phyloP scores from a whole-genome alignment of 2,329 filamentous ascomycete genomes.

The Pezicula rhizophila region DNA sequence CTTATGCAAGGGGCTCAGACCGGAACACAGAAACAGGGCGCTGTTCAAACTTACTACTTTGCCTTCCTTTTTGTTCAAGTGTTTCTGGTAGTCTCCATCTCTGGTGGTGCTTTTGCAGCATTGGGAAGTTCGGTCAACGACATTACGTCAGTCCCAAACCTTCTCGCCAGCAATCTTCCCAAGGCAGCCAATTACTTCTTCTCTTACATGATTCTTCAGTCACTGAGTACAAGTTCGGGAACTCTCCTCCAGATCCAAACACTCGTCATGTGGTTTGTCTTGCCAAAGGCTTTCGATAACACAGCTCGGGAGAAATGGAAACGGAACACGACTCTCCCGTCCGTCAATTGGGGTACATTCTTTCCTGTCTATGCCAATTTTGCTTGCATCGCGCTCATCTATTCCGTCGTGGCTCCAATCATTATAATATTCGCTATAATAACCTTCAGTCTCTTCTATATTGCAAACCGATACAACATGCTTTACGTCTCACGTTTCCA shows the following conservation, averaged over 20 bases:
- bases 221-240: slow-evolving; percentile 82
- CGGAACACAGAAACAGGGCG: slow-evolving; percentile 68
- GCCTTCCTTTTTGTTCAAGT: slow-evolving; percentile 90
- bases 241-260: slow-evolving; percentile 79
- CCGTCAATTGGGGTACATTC: slow-evolving; percentile 84
- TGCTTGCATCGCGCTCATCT: slow-evolving; percentile 85
- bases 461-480: slow-evolving; percentile 94
- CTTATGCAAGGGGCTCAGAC: slow-evolving; percentile 76
- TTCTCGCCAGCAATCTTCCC: slow-evolving; percentile 74
- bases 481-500: slow-evolving; percentile 88
- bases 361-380: slow-evolving; percentile 97
- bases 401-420: slow-evolving; percentile 80
- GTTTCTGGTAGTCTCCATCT: slow-evolving; percentile 86
- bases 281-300: slow-evolving; percentile 75
- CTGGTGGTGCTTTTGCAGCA: slow-evolving; percentile 64
- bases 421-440: slow-evolving; percentile 91
- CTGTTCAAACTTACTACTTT: slow-evolving; percentile 92
- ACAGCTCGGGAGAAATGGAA: slow-evolving; percentile 79
- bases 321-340: slow-evolving; percentile 71
- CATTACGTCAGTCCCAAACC: slow-evolving; percentile 60
- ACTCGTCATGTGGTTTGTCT: slow-evolving; percentile 73
- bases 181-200: slow-evolving; percentile 95
- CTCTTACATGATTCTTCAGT: slow-evolving; percentile 95
- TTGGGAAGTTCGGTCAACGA: slow-evolving; percentile 42
- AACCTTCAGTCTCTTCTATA: slow-evolving; percentile 86